Percentiles rank a stretch among this genome's conserved stretches.
Evolutionary conservation across 1,284 basidiomycete species (phyloP).

Genomic region (Puccinia polysora): DNA sequence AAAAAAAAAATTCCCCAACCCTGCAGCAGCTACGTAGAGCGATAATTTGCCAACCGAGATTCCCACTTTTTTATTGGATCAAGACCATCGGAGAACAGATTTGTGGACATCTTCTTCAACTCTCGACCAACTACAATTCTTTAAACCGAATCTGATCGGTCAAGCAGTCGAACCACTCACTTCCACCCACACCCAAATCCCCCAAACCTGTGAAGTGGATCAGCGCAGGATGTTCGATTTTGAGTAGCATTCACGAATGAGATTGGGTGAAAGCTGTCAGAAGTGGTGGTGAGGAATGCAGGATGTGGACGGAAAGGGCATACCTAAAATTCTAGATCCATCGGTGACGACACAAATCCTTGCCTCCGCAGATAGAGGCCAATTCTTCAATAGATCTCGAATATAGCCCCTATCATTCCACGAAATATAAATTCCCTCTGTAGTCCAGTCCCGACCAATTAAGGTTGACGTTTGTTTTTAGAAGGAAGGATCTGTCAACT

Average conservation of each 20-base stretch:
- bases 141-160: background rate
- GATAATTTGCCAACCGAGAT: slow-evolving; percentile 90
- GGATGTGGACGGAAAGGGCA: background rate
- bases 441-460: background rate
- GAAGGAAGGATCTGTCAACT: no score
- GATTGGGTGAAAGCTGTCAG: background rate
- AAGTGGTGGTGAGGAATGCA: background rate
- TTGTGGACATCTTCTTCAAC: background rate
- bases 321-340: slow-evolving; percentile 83
- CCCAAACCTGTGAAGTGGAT: slow-evolving; percentile 58
- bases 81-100: no score
- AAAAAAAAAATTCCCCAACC: slow-evolving; percentile 56
- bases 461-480: background rate
- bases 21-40: slow-evolving; percentile 81
- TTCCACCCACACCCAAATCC: slow-evolving; percentile 62
- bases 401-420: slow-evolving; percentile 78
- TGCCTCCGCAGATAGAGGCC: slow-evolving; percentile 69
- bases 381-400: slow-evolving; percentile 65
- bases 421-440: slow-evolving; percentile 62
- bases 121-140: background rate
- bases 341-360: slow-evolving; percentile 77
- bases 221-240: background rate
- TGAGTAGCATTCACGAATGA: background rate
- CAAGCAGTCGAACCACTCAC: slow-evolving; percentile 18
- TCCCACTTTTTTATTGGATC: slow-evolving; percentile 70